These are phyloP conservation scores for Eremochloa ophiuroides DNA, from an alignment of 176 grass and related monocot genomes.

Conservation along the genomic window DNA sequence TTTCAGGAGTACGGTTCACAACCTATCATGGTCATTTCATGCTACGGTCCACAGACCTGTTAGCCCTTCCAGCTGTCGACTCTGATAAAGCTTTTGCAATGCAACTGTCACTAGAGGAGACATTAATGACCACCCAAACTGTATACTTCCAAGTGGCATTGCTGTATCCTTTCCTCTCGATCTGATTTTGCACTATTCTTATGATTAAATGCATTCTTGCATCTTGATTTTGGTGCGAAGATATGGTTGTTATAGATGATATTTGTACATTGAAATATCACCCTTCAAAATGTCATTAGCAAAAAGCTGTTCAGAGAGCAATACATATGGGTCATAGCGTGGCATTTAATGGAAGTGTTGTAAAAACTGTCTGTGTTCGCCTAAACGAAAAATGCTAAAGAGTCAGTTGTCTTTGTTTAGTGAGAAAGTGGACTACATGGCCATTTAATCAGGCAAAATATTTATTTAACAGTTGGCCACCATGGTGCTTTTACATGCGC, in stretches of 20 bases:
- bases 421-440: not conserved
- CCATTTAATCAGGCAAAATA: not conserved
- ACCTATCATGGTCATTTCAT: slow-evolving; percentile 98
- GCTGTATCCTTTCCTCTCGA: slow-evolving; percentile 72
- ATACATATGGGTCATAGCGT: not conserved
- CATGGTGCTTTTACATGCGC: not conserved
- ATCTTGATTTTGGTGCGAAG: not conserved
- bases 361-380: not conserved
- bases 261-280: not conserved
- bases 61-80: slow-evolving; percentile 97
- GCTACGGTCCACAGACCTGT: slow-evolving; percentile 91
- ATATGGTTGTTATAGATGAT: not conserved
- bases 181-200: not conserved
- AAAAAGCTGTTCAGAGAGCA: slow-evolving; percentile 3
- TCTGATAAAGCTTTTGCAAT: slow-evolving; percentile 95
- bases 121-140: slow-evolving; percentile 78
- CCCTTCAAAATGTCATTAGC: not conserved
- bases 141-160: slow-evolving; percentile 97
- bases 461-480: not conserved
- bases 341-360: not conserved
- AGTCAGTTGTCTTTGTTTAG: not conserved
- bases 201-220: not conserved
- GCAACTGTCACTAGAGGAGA: slow-evolving; percentile 88
- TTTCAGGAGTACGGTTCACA: slow-evolving; percentile 82
- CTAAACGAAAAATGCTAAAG: not conserved